A percentile compares a stretch with the other conserved stretches of the same genome.
phyloP scores from a whole-genome alignment of 768 basidiomycete species.

The Arthromyces matolae region DNA sequence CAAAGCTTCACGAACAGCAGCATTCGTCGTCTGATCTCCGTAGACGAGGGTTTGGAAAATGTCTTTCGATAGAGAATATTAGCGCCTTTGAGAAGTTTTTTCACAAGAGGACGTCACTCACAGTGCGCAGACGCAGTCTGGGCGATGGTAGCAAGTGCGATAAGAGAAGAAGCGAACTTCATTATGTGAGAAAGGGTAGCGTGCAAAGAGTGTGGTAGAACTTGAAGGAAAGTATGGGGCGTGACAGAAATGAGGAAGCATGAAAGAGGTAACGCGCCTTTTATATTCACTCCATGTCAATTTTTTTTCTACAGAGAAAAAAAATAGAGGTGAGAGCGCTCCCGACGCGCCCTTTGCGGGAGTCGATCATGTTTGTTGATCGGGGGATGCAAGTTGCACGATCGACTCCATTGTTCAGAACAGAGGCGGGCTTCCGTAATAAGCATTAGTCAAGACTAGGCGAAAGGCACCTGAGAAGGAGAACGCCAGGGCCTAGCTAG shows the following conservation, averaged over 20 bases:
- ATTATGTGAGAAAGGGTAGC: slow-evolving; percentile 10
- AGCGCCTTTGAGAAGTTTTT: not conserved
- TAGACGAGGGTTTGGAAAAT: slow-evolving; percentile 29
- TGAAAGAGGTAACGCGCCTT: not conserved
- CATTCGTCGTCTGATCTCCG: slow-evolving; percentile 19
- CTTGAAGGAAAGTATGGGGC: not conserved
- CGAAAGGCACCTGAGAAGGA: too few relatives aligned
- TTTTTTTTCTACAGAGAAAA: not conserved
- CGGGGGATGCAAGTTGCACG: not conserved
- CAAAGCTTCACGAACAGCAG: slow-evolving; percentile 33
- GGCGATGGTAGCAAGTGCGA: slow-evolving; percentile 18
- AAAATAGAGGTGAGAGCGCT: not conserved
- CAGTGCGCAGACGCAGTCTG: slow-evolving; percentile 16
- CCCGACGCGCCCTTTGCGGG: not conserved
- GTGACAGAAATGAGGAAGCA: not conserved
- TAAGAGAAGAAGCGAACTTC: slow-evolving; percentile 20
- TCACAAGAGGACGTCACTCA: not conserved
- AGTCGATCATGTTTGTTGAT: not conserved
- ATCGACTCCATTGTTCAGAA: not conserved
- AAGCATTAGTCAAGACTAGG: too few relatives aligned
- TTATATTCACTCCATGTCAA: not conserved
- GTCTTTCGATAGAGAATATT: slow-evolving; percentile 16
- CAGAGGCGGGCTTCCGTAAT: too few relatives aligned
- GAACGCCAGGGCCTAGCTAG: too few relatives aligned
- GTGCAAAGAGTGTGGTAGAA: slow-evolving; percentile 7